A percentile compares a stretch with the other conserved stretches of the same genome.
Evolutionary conservation across 176 grass and related monocot genomes (phyloP).

Genomic region (Cenchrus americanus): DNA sequence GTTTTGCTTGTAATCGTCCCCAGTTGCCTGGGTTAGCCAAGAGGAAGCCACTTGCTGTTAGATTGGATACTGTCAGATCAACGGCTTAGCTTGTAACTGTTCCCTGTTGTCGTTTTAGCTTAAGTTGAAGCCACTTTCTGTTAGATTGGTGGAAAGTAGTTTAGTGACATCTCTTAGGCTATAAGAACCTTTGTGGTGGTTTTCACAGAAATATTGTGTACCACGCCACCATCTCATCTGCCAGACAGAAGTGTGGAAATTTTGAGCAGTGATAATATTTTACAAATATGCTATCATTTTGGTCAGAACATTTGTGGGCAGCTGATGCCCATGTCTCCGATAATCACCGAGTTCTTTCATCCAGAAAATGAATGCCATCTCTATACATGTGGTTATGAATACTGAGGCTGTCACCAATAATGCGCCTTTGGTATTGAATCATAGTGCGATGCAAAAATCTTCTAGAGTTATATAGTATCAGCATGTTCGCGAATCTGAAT

Average conservation of each 20-base stretch:
- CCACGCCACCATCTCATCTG: not conserved
- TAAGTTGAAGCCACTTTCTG: too few relatives aligned
- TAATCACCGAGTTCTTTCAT: not conserved
- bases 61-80: not conserved
- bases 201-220: not conserved
- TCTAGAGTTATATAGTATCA: not conserved
- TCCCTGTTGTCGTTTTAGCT: too few relatives aligned
- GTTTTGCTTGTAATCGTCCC: not conserved
- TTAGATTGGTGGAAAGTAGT: slow-evolving; percentile 36
- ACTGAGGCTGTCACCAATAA: not conserved
- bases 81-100: too few relatives aligned
- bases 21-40: not conserved
- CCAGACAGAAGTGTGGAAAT: slow-evolving; percentile 14
- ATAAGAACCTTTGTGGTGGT: not conserved
- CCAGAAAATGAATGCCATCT: not conserved
- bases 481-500: not conserved
- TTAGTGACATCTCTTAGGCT: slow-evolving; percentile 24
- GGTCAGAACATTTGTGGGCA: not conserved
- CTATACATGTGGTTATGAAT: not conserved
- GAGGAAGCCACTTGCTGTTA: slow-evolving; percentile 19
- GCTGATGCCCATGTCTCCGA: not conserved
- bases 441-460: not conserved
- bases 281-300: not conserved
- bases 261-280: not conserved
- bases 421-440: not conserved